Evolutionary conservation across 306 rosid species (phyloP).

Genomic region (Benincasa hispida): DNA sequence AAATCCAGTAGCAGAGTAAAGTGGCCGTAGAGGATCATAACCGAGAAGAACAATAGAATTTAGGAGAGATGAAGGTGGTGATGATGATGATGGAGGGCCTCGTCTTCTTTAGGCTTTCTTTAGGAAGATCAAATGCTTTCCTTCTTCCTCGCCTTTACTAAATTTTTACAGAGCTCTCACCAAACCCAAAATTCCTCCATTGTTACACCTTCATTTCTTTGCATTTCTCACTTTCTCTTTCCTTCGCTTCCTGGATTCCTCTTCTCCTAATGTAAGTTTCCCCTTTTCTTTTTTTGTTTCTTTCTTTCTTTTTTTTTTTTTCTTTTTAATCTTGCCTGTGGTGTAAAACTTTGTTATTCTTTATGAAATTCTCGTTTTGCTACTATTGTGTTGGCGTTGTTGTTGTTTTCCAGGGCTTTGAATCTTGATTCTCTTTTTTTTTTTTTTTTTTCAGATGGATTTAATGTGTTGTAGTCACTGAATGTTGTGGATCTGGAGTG

Average conservation of each 20-base stretch:
- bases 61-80: slow-evolving; percentile 1
- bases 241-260: neutral
- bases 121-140: neutral
- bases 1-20: neutral
- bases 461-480: neutral
- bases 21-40: neutral
- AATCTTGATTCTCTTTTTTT: neutral
- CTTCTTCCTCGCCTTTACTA: slow-evolving; percentile 8
- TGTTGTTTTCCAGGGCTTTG: neutral
- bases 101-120: neutral
- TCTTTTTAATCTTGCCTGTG: neutral
- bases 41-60: neutral
- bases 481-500: slow-evolving; percentile 3
- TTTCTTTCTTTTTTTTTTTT: neutral
- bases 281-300: neutral
- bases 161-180: neutral
- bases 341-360: neutral
- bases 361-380: neutral
- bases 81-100: neutral
- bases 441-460: neutral
- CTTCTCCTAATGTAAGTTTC: slow-evolving; percentile 6
- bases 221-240: neutral
- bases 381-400: neutral
- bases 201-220: neutral
- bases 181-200: neutral